phyloP scores from a whole-genome alignment of 768 basidiomycete genomes.

The Dentipellis fragilis region DNA sequence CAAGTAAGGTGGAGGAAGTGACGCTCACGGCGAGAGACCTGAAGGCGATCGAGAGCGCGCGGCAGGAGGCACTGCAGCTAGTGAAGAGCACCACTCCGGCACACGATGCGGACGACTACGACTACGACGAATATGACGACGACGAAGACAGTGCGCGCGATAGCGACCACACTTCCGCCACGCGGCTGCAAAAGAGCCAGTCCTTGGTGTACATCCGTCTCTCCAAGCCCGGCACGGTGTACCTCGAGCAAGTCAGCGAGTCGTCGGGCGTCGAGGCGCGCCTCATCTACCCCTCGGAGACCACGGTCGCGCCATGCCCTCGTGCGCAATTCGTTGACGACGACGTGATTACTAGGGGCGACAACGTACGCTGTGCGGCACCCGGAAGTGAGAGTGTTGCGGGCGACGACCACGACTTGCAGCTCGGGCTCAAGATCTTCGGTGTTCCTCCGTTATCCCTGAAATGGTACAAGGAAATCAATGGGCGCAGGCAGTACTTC shows the following conservation, averaged over 20 bases:
- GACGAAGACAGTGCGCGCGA: conserved; percentile 25
- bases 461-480: conserved; percentile 63
- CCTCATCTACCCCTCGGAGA: conserved; percentile 49
- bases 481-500: conserved; percentile 57
- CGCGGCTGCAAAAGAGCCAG: conserved; percentile 64
- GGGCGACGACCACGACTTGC: conserved; percentile 49
- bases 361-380: conserved; percentile 48
- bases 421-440: conserved; percentile 52
- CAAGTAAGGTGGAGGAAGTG: conserved; percentile 16
- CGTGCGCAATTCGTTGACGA: conserved; percentile 50
- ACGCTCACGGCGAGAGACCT: conserved; percentile 45
- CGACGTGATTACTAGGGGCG: conserved; percentile 27
- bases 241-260: conserved; percentile 68
- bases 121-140: conserved; percentile 65
- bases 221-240: conserved; percentile 62
- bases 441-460: conserved; percentile 74
- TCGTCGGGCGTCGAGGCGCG: conserved; percentile 62
- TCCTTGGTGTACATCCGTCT: conserved; percentile 63
- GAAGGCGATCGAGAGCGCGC: conserved; percentile 52
- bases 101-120: conserved; percentile 27
- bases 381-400: conserved; percentile 21
- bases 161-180: conserved; percentile 17
- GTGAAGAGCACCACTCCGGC: conserved; percentile 22
- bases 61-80: conserved; percentile 40
- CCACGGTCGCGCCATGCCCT: conserved; percentile 78